Percentiles rank a stretch among this genome's conserved stretches.
These are phyloP conservation scores for Dalbergia oliveri DNA, from an alignment of 306 rosid genomes.

Conservation along the genomic window DNA sequence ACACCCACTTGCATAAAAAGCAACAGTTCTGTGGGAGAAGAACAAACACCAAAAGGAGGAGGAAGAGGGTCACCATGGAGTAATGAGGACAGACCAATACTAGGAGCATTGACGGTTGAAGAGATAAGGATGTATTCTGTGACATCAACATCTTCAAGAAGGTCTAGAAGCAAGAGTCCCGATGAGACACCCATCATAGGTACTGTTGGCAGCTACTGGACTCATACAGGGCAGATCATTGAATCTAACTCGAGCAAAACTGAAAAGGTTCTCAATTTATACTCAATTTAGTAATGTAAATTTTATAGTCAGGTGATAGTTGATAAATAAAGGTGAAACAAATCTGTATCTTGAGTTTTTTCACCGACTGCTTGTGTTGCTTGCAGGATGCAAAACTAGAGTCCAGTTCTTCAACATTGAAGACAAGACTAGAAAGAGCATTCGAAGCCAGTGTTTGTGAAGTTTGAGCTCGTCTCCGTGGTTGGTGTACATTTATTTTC, in stretches of 20 bases:
- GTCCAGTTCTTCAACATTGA: constrained; percentile 50
- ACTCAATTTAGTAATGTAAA: background rate
- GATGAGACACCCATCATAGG: constrained; percentile 68
- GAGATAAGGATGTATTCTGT: constrained; percentile 56
- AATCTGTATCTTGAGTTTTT: background rate
- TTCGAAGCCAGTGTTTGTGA: constrained; percentile 49
- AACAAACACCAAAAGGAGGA: constrained; percentile 46
- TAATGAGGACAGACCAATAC: constrained; percentile 64
- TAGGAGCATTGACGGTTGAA: constrained; percentile 68
- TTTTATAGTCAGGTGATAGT: background rate
- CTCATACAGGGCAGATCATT: constrained; percentile 58
- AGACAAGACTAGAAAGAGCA: constrained; percentile 54
- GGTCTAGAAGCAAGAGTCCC: constrained; percentile 56
- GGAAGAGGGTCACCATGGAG: constrained; percentile 48
- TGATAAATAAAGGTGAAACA: background rate
- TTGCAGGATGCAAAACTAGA: constrained; percentile 54
- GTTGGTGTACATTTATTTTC: background rate
- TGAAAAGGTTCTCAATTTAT: constrained; percentile 39
- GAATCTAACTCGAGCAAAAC: constrained; percentile 49
- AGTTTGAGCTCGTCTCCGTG: constrained; percentile 34
- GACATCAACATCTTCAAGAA: constrained; percentile 49
- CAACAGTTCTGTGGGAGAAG: constrained; percentile 50
- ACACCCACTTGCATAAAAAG: constrained; percentile 49
- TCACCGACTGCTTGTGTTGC: constrained; percentile 27
- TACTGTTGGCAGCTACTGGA: constrained; percentile 89